Base-by-base conservation (phyloP, 441 rosid species). In the Arabidopsis hybrid region DNA sequence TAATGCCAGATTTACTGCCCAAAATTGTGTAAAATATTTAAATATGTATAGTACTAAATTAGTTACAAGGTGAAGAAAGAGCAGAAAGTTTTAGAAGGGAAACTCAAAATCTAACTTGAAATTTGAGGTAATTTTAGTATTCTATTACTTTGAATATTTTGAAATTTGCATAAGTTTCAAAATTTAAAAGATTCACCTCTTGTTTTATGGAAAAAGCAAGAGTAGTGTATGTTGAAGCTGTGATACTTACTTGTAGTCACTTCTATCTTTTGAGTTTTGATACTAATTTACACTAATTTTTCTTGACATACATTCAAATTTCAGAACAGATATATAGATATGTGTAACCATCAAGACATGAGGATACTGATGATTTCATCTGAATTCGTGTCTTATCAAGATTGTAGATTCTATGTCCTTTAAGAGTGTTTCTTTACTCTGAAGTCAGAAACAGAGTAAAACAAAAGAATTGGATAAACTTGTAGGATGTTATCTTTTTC, bases 381-480 rank as follows among this genome's bases (percentile, higher is more conserved):
- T 45, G 11, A 36, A 7, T 18, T 58, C 5, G 9, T 69, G 35
- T 3, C 3, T 32, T 42, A 36, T 35, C 47, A 8, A 56, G 43
- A 56, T 34, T 34, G 65, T n/a, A 31, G 32, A 31, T 31, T 4
- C 4, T 31, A 4, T 31, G 35, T 46, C 53, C 8, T 36, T 18
- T 52, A 0, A 17, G 31, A 59, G 38, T 42, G 13, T 61, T 52
- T 51, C 13, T 58, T 59, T 66, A 18, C 49, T 60, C 1, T 67
- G 60, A 38, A 63, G 56, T 60, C 2, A 74, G 60, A 46, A 63
- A 62, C 70, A 55, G 75, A 62, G 38, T 39, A 47, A 45, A 46
- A 69, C 53, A 46, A 69, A 63, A 70, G 34, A 64, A 76, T 63
- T 53, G 16, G 6, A 29, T 18, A 56, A 49, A 58, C 14, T 18